These are phyloP conservation scores for Schoenoplectus tabernaemontani DNA, from an alignment of 202 grass and related monocot species.

Conservation along the genomic window DNA sequence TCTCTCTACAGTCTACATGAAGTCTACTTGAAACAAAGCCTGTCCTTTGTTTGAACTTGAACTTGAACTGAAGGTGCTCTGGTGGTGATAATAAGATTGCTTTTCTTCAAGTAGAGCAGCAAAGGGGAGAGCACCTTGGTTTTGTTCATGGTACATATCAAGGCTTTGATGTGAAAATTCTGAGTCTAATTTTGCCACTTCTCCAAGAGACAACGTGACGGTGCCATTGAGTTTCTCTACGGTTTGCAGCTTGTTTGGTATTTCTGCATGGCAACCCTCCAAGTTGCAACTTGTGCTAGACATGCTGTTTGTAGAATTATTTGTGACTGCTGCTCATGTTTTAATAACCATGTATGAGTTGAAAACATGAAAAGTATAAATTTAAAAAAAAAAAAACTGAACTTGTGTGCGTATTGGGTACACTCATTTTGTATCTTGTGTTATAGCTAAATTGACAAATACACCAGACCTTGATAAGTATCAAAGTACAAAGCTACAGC, in stretches of 20 bases:
- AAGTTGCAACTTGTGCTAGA: conserved; percentile 20
- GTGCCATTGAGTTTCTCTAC: not conserved
- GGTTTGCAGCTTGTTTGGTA: not conserved
- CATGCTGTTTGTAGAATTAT: conserved; percentile 25
- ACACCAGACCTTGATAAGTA: not conserved
- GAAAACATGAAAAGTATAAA: not conserved
- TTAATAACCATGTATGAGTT: not conserved
- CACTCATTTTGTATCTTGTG: not conserved
- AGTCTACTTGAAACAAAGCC: conserved; percentile 19
- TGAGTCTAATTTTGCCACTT: conserved; percentile 12
- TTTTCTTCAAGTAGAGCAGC: conserved; percentile 5
- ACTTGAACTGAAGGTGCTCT: not conserved
- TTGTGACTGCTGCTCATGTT: conserved; percentile 19
- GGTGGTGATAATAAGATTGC: conserved; percentile 8
- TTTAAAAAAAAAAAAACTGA: no score
- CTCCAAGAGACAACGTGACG: conserved; percentile 9
- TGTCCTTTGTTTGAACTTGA: conserved; percentile 23
- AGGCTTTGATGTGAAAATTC: conserved; percentile 10
- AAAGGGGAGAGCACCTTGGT: conserved; percentile 10
- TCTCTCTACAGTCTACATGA: conserved; percentile 13
- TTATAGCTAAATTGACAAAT: not conserved
- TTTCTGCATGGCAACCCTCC: not conserved
- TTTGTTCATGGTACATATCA: conserved; percentile 16
- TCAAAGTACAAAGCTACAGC: not conserved
- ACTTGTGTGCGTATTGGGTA: not conserved